phyloP scores from a whole-genome alignment of 2,329 filamentous ascomycete genomes.

The Exophiala sp. region DNA sequence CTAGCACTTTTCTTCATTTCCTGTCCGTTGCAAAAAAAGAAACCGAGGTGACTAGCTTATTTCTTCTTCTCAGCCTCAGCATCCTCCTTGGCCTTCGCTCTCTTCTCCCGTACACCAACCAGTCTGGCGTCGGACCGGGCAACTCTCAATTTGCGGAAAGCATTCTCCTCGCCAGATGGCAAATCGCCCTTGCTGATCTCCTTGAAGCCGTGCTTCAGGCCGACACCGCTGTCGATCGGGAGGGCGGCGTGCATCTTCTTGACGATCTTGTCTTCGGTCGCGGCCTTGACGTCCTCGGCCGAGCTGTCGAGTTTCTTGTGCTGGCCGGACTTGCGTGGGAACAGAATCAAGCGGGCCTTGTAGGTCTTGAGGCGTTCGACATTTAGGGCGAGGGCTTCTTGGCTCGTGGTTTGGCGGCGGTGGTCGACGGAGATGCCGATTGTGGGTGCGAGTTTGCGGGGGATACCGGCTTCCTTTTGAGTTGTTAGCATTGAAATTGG shows the following conservation, averaged over 20 bases:
- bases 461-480: slow-evolving; percentile 82
- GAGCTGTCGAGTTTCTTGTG: slow-evolving; percentile 88
- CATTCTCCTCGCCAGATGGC: slow-evolving; percentile 75
- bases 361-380: slow-evolving; percentile 97
- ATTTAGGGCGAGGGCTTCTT: slow-evolving; percentile 92
- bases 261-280: slow-evolving; percentile 54
- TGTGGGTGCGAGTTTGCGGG: slow-evolving; percentile 89
- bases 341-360: slow-evolving; percentile 92
- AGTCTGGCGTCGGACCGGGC: slow-evolving; percentile 79
- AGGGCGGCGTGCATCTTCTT: slow-evolving; percentile 58
- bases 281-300: slow-evolving; percentile 75
- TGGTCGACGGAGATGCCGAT: slow-evolving; percentile 96
- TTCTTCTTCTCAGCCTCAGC: slow-evolving; percentile 58
- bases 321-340: slow-evolving; percentile 92
- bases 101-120: slow-evolving; percentile 86
- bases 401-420: slow-evolving; percentile 94
- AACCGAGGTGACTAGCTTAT: slow-evolving; percentile 32
- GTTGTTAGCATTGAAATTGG: slow-evolving; percentile 8
- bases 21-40: not conserved
- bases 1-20: too few species aligned
- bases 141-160: slow-evolving; percentile 80
- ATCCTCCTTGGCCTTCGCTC: slow-evolving; percentile 75
- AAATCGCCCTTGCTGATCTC: slow-evolving; percentile 81
- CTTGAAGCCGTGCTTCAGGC: slow-evolving; percentile 56
- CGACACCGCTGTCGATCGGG: slow-evolving; percentile 65